Conservation (phyloP, 371 early-diverging fungal species). For the Syncephalastrum monosporum region DNA sequence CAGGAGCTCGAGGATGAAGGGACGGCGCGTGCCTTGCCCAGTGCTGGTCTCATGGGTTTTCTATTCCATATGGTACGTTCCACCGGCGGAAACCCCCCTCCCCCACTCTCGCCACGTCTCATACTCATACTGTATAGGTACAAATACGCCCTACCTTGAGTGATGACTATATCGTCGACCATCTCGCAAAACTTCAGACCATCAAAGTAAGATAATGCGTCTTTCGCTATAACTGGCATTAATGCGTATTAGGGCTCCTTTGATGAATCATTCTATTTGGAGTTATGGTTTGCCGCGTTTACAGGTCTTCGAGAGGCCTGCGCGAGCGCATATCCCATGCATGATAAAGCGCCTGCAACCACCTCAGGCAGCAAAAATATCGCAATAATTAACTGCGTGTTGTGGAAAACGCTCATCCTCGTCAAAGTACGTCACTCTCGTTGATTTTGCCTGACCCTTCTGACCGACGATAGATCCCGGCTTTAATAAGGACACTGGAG, state of each 20-base stretch:
- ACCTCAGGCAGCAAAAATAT: constrained; percentile 14
- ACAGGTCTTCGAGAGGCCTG: constrained; percentile 48
- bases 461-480: not conserved
- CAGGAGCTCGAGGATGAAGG: constrained; percentile 56
- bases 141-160: constrained; percentile 43
- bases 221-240: not conserved
- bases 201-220: constrained; percentile 32
- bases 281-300: constrained; percentile 44
- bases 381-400: constrained; percentile 29
- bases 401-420: constrained; percentile 44
- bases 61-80: constrained; percentile 42
- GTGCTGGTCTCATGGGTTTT: constrained; percentile 49
- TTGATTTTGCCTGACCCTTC: not conserved
- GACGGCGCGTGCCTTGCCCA: constrained; percentile 53
- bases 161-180: constrained; percentile 41
- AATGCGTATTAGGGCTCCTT: constrained; percentile 32
- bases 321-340: constrained; percentile 11
- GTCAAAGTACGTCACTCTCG: constrained; percentile 33
- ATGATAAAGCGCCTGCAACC: constrained; percentile 5
- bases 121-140: constrained; percentile 13
- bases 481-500: not conserved
- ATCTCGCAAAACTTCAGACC: constrained; percentile 40
- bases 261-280: constrained; percentile 50
- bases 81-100: not conserved
- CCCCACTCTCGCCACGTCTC: not conserved